Evolutionary conservation across 2,329 filamentous ascomycete species (phyloP).

Genomic region (Cercospora sojina): DNA sequence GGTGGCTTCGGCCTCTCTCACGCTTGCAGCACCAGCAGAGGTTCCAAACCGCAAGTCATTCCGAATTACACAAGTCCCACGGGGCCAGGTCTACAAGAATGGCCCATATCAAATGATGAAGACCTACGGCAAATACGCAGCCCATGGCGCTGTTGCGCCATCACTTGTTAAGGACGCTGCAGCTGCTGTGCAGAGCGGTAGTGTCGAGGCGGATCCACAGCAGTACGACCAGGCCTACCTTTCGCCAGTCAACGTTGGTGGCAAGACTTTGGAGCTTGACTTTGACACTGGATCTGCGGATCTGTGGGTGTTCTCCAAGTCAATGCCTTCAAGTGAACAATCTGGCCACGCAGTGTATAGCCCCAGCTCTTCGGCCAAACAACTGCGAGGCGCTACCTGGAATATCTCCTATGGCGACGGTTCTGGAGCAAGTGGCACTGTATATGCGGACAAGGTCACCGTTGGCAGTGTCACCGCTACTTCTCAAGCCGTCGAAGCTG

Average conservation of each 20-base stretch:
- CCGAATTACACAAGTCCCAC: conserved; percentile 34
- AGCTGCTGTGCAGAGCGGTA: conserved; percentile 40
- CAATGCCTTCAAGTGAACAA: conserved; percentile 53
- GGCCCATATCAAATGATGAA: conserved; percentile 42
- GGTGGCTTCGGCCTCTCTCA: conserved; percentile 33
- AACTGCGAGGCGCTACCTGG: conserved; percentile 27
- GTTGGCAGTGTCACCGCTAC: conserved; percentile 61
- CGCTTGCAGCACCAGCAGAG: conserved; percentile 33
- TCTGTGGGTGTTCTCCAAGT: conserved; percentile 69
- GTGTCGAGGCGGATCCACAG: conserved; percentile 43
- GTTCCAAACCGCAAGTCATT: conserved; percentile 30
- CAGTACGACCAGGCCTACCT: conserved; percentile 44
- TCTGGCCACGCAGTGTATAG: conserved; percentile 60
- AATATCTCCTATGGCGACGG: conserved; percentile 65
- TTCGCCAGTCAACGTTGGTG: conserved; percentile 61
- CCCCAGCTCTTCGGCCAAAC: conserved; percentile 44
- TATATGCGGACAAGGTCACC: conserved; percentile 64
- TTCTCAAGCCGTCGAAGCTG: conserved; percentile 65
- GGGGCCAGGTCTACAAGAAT: conserved; percentile 37
- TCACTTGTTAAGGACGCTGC: conserved; percentile 35
- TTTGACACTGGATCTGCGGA: conserved; percentile 70
- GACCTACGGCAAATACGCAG: conserved; percentile 43
- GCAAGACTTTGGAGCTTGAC: conserved; percentile 63
- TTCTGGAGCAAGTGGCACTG: conserved; percentile 60
- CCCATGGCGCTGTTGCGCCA: conserved; percentile 33